phyloP scores from a whole-genome alignment of 179 eudicot genomes.

The Silene noctiflora region DNA sequence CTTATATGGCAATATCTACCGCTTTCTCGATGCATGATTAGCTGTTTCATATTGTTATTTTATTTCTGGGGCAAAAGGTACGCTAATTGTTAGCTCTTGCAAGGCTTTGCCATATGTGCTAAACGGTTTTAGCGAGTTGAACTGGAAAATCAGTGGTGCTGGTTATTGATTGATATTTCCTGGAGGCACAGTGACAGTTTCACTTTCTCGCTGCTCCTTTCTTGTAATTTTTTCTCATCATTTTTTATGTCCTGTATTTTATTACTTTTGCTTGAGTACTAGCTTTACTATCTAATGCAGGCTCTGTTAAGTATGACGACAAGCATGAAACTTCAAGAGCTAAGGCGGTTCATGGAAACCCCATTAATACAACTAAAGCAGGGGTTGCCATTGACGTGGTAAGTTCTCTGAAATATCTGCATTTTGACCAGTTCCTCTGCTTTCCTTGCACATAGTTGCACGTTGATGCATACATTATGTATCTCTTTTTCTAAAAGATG shows the following conservation, averaged over 20 bases:
- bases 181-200: conserved; percentile 12
- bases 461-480: background rate
- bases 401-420: conserved; percentile 21
- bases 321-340: conserved; percentile 32
- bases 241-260: background rate
- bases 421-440: background rate
- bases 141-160: conserved; percentile 1
- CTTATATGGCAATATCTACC: background rate
- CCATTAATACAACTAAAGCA: conserved; percentile 15
- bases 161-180: background rate
- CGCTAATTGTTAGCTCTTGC: conserved; percentile 4
- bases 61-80: background rate
- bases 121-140: background rate
- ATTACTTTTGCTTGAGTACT: conserved; percentile 18
- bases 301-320: conserved; percentile 31
- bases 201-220: background rate
- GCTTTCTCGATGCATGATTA: background rate
- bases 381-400: conserved; percentile 34
- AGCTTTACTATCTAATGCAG: conserved; percentile 32
- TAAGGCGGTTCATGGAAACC: conserved; percentile 23
- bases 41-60: background rate
- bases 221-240: no score
- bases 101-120: conserved; percentile 11
- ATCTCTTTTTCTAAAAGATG: background rate
- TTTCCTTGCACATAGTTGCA: background rate